Evolutionary conservation across 306 rosid species (phyloP), one percentile per base, ranked within the genome.

Genomic region (Begonia loranthoides): DNA sequence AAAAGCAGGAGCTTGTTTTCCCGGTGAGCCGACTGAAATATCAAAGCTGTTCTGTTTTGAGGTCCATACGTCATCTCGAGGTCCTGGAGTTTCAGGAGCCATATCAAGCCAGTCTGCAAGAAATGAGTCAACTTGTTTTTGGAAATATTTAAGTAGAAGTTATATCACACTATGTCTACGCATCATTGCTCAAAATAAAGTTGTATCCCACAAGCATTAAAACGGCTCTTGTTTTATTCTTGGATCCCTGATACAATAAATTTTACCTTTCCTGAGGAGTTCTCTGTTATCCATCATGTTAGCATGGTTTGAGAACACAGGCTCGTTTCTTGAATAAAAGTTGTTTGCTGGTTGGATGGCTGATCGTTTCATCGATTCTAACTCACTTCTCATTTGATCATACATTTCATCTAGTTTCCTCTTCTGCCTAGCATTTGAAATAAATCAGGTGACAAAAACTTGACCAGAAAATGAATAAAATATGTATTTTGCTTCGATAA

Each of bases 371-470:
- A 49, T 56, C 6, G 96, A 76, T 22, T 92, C 96, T 8, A 64
- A 77, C 67, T 92, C 96, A 61, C 72, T 71, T 66, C 99, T 80
- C 67, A 86, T 65, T 58, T 92, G 99, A 62, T 92, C 99, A 66
- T 92, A 92, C 99, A 92, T 83, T 76, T 92, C 99, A 67, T 92
- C 99, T 60, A 92, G 70, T 76, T 92, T 92, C 71, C 99, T 86
- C 92, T 92, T 92, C 75, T 92, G 99, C 77, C 99, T 92, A 82
- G 51, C 52, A 69, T 55, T 46, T 50, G 46, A 72, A 53, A 50
- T 45, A 41, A 7, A 51, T 55, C 24, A 49, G 47, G 49, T 28
- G 5, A n/a, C n/a, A 28, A 28, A 28, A 28, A 28, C 22, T 19
- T 19, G 22, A 19, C 22, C 1, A 1, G 22, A 19, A 19, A 19